Evolutionary conservation across 305 asterid genomes (phyloP), one percentile per base, ranked within the genome.

Genomic region (Fraxinus floribunda): DNA sequence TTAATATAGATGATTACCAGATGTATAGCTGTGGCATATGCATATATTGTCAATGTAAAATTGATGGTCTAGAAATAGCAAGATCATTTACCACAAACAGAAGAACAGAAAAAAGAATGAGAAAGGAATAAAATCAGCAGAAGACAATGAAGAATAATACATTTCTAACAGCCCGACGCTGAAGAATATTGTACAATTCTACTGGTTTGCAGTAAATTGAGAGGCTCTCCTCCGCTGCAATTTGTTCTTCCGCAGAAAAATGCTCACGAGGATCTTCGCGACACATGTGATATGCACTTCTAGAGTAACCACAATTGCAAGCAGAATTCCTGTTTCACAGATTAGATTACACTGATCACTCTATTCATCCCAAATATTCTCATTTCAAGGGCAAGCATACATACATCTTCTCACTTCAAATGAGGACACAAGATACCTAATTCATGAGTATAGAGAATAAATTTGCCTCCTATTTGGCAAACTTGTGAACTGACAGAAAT

Each of bases 131-230:
- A 52, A 52, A 52, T 52, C 72, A 30, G 74, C 26, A 16, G 55
- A 26, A 30, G 38, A 41, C 22, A 78, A 26, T 49, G 64, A 81
- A 78, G 77, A 81, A 79, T 20, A 76, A 79, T 89, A 96, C 98
- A 89, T 94, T 92, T 87, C 88, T 87, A 83, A 88, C 85, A 72
- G 97, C 92, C 34, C 99, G 97, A 57, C 99, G 98, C 86, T 94
- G 98, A 83, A 97, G 93, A 81, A 97, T 94, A 87, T 97, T 97
- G 89, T 97, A 97, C 74, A 94, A 84, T 64, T 97, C 99, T 80
- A 97, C 98, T 55, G 99, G 99, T 90, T 97, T 97, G 95, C 98
- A 94, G 85, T 94, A 97, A 79, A 83, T 87, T 73, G 98, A 90
- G 68, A 97, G 97, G 90, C 99, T 94, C 88, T 93, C 98, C 89